phyloP scores from a whole-genome alignment of 306 rosid genomes.

The Crotalaria pallida region DNA sequence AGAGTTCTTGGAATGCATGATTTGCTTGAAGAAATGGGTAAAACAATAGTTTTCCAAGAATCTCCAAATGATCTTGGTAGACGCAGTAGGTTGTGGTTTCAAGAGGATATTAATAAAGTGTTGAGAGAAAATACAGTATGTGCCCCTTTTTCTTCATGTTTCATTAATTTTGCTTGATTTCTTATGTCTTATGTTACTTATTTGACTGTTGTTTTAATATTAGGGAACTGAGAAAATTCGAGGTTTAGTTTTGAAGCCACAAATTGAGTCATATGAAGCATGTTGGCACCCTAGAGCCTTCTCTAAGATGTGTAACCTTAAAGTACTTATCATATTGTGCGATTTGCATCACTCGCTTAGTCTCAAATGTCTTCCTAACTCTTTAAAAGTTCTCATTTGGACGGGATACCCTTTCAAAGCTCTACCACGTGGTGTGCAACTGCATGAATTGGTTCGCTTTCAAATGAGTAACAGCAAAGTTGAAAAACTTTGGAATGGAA shows the following conservation, averaged over 20 bases:
- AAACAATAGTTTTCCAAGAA: neutral
- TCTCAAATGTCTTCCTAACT: neutral
- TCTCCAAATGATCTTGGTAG: neutral
- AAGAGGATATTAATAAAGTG: neutral
- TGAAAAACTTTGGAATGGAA: neutral
- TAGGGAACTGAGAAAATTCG: slow-evolving; percentile 13
- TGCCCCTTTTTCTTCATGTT: neutral
- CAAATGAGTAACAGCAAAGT: slow-evolving; percentile 11
- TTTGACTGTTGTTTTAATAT: neutral
- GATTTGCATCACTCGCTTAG: neutral
- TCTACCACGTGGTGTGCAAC: neutral
- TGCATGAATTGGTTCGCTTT: slow-evolving; percentile 20
- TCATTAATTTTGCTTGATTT: neutral
- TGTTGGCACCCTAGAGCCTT: slow-evolving; percentile 3
- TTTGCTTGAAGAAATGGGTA: slow-evolving; percentile 21
- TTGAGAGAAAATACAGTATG: neutral
- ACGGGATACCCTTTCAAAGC: neutral
- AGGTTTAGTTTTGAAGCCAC: slow-evolving; percentile 1
- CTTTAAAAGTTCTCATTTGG: slow-evolving; percentile 9
- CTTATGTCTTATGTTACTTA: neutral
- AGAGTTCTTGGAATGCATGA: slow-evolving; percentile 13
- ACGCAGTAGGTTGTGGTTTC: slow-evolving; percentile 2
- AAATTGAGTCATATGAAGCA: neutral
- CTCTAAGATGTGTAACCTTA: slow-evolving; percentile 9
- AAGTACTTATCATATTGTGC: slow-evolving; percentile 10